These are phyloP conservation scores for Ogataea allantospora DNA, from an alignment of 805 yeast genomes.

Conservation along the genomic window DNA sequence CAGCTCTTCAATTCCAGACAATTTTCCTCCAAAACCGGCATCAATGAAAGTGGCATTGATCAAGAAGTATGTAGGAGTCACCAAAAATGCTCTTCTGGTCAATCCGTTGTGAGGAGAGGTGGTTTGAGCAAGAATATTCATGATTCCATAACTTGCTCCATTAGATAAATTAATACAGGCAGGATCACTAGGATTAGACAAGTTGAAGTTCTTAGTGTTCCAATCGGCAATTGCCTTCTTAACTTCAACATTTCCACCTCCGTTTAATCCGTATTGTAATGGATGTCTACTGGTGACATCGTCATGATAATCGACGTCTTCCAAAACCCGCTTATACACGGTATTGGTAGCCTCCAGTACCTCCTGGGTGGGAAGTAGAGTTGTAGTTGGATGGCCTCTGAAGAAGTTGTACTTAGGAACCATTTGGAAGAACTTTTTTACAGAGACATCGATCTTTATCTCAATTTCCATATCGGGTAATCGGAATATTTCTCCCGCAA, in stretches of 20 bases:
- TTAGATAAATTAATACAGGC: slow-evolving; percentile 64
- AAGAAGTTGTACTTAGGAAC: slow-evolving; percentile 50
- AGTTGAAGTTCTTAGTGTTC: slow-evolving; percentile 42
- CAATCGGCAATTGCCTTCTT: slow-evolving; percentile 56
- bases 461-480: slow-evolving; percentile 8
- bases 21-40: slow-evolving; percentile 68
- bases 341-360: slow-evolving; percentile 54
- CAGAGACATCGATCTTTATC: slow-evolving; percentile 3
- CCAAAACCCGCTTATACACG: slow-evolving; percentile 41
- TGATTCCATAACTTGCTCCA: slow-evolving; percentile 84
- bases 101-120: slow-evolving; percentile 58
- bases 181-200: slow-evolving; percentile 36
- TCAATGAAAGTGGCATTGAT: slow-evolving; percentile 73
- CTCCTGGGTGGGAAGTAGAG: slow-evolving; percentile 54
- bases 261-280: slow-evolving; percentile 74
- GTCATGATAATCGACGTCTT: slow-evolving; percentile 41
- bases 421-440: background rate
- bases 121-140: slow-evolving; percentile 60
- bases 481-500: slow-evolving; percentile 5
- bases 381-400: slow-evolving; percentile 71
- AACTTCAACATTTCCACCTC: slow-evolving; percentile 60
- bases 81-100: slow-evolving; percentile 70
- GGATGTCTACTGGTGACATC: slow-evolving; percentile 55
- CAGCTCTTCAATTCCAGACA: slow-evolving; percentile 65
- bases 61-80: slow-evolving; percentile 78